Conservation (phyloP, 2,329 filamentous ascomycete genomes). For the Lachnellula hyalina region DNA sequence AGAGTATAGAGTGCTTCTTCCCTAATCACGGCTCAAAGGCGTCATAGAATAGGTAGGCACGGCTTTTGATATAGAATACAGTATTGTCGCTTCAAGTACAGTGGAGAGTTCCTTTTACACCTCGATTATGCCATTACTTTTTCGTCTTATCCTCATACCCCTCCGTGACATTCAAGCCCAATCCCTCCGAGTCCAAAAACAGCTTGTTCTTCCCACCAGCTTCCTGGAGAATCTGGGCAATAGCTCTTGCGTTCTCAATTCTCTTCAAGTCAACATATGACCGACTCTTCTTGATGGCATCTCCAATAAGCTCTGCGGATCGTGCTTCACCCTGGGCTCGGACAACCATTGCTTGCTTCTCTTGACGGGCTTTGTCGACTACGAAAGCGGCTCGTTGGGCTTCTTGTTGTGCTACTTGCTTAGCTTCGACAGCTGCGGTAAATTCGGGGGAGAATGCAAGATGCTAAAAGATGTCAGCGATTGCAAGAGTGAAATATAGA, state of each 20-base stretch:
- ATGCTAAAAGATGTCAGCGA: constrained; percentile 42
- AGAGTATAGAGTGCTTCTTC: neutral
- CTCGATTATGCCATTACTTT: constrained; percentile 35
- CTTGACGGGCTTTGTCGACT: constrained; percentile 97
- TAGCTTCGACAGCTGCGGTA: constrained; percentile 67
- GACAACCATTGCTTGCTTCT: constrained; percentile 99
- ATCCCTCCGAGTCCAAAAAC: constrained; percentile 82
- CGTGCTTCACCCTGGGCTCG: constrained; percentile 98
- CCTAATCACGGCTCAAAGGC: neutral
- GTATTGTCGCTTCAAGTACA: constrained; percentile 35
- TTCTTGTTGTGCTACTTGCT: constrained; percentile 80
- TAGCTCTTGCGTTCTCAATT: constrained; percentile 90
- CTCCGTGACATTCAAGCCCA: constrained; percentile 82
- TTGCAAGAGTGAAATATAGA: neutral
- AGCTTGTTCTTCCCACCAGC: constrained; percentile 85
- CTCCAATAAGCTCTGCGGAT: constrained; percentile 94
- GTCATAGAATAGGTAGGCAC: neutral
- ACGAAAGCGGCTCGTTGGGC: constrained; percentile 95
- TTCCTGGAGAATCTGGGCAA: constrained; percentile 85
- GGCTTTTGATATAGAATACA: constrained; percentile 26
- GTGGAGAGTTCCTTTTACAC: constrained; percentile 39
- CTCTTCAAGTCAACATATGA: constrained; percentile 95
- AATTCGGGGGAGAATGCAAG: constrained; percentile 70
- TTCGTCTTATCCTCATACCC: constrained; percentile 39
- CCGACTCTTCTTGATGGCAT: constrained; percentile 99